Percentiles rank a stretch among this genome's conserved stretches.
These are phyloP conservation scores for Microglena sp. DNA, from an alignment of 139 green algal species.

Conservation along the genomic window DNA sequence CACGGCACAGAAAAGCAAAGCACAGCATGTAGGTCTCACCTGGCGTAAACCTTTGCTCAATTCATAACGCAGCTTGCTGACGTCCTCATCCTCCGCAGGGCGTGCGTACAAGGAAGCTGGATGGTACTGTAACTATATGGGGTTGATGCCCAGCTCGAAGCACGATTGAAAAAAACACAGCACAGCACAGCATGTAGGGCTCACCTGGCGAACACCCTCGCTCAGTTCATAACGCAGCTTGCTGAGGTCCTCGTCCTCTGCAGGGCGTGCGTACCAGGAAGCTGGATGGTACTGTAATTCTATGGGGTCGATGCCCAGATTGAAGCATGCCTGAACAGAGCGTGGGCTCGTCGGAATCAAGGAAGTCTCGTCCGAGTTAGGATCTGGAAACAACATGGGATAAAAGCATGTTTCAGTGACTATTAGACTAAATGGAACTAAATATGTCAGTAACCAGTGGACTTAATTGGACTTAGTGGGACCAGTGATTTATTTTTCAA, in stretches of 20 bases:
- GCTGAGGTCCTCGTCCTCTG: background rate
- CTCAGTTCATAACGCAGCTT: background rate
- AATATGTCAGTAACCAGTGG: too few species aligned
- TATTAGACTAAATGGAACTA: too few species aligned
- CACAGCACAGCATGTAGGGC: too few species aligned
- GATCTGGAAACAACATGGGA: too few species aligned
- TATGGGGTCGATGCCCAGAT: background rate
- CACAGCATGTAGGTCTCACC: too few species aligned
- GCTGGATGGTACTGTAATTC: background rate
- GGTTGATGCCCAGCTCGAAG: constrained; percentile 73
- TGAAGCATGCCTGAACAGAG: background rate
- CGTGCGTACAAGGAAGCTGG: constrained; percentile 45
- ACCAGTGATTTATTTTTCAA: too few species aligned
- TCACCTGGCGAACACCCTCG: background rate
- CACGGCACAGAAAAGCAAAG: too few species aligned
- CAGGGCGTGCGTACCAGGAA: background rate
- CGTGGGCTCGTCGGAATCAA: background rate
- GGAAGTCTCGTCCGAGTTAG: too few species aligned
- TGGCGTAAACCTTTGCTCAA: constrained; percentile 55
- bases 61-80: constrained; percentile 46
- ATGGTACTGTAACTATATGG: constrained; percentile 53
- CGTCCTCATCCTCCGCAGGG: constrained; percentile 5
- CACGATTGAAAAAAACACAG: too few species aligned
- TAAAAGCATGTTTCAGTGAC: too few species aligned
- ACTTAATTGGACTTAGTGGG: too few species aligned